Conservation (phyloP, 148 eudicot genomes). For the Rhododendron griersonianum region DNA sequence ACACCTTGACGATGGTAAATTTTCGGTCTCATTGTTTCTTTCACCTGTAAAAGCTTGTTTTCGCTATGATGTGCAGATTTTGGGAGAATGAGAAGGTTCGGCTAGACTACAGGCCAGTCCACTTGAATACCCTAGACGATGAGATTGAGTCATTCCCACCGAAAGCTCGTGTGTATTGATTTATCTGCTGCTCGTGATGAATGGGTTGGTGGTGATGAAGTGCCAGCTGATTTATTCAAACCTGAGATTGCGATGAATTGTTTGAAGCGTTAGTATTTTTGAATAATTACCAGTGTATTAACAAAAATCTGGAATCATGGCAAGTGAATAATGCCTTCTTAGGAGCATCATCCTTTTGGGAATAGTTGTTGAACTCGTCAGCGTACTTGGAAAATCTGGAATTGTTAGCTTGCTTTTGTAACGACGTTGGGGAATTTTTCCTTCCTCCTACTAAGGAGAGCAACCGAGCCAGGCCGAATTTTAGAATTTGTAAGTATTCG, state of each 20-base stretch:
- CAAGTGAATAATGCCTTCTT: background rate
- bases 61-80: slow-evolving; percentile 36
- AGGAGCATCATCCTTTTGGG: background rate
- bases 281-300: slow-evolving; percentile 14
- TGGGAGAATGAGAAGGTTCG: slow-evolving; percentile 90
- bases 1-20: background rate
- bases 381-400: background rate
- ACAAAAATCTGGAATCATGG: background rate
- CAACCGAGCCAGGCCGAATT: too few species aligned
- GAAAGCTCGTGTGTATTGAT: slow-evolving; percentile 81
- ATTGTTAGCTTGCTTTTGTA: background rate
- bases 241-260: slow-evolving; percentile 10
- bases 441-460: background rate
- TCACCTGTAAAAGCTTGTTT: background rate
- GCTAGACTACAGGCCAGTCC: slow-evolving; percentile 82
- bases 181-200: background rate
- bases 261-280: background rate
- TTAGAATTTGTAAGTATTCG: too few species aligned
- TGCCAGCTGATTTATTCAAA: background rate
- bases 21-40: background rate
- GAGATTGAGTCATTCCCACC: slow-evolving; percentile 90
- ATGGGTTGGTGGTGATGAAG: background rate
- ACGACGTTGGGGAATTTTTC: background rate
- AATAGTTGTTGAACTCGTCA: background rate
- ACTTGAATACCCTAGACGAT: slow-evolving; percentile 83